These are phyloP conservation scores for Penicillium sp. DNA, from an alignment of 2,329 filamentous ascomycete genomes.

Conservation along the genomic window DNA sequence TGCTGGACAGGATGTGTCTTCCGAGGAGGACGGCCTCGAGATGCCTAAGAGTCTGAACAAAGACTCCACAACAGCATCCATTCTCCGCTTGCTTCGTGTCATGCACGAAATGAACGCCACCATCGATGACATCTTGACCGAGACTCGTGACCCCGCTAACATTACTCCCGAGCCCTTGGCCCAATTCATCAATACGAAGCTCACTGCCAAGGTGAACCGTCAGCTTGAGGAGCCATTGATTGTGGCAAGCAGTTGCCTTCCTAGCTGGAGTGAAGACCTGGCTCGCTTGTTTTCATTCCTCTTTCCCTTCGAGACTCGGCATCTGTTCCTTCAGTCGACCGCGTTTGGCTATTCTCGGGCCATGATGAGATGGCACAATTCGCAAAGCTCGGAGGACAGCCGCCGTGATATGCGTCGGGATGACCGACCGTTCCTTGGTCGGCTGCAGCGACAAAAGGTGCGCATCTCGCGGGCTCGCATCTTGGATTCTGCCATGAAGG, in stretches of 20 bases:
- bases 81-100: slow-evolving; percentile 82
- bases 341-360: slow-evolving; percentile 97
- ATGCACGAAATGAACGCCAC: slow-evolving; percentile 91
- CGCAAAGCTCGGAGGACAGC: slow-evolving; percentile 76
- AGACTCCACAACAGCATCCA: slow-evolving; percentile 79
- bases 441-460: slow-evolving; percentile 95
- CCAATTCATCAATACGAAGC: slow-evolving; percentile 97
- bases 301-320: slow-evolving; percentile 95
- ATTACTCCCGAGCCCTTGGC: slow-evolving; percentile 79
- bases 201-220: slow-evolving; percentile 95
- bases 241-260: slow-evolving; percentile 93
- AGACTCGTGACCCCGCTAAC: slow-evolving; percentile 68
- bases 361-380: slow-evolving; percentile 96
- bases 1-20: slow-evolving; percentile 48
- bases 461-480: slow-evolving; percentile 93
- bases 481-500: slow-evolving; percentile 92
- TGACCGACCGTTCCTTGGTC: slow-evolving; percentile 84
- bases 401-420: slow-evolving; percentile 79
- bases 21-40: slow-evolving; percentile 56
- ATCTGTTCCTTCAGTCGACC: slow-evolving; percentile 95
- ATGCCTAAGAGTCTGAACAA: slow-evolving; percentile 79
- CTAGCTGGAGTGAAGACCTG: slow-evolving; percentile 93
- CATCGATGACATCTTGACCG: slow-evolving; percentile 82
- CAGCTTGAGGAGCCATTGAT: slow-evolving; percentile 96
- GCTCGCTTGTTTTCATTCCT: slow-evolving; percentile 92